phyloP scores from a whole-genome alignment of 192 early-diverging fungal species.

The Gaertneriomyces semiglobifer region DNA sequence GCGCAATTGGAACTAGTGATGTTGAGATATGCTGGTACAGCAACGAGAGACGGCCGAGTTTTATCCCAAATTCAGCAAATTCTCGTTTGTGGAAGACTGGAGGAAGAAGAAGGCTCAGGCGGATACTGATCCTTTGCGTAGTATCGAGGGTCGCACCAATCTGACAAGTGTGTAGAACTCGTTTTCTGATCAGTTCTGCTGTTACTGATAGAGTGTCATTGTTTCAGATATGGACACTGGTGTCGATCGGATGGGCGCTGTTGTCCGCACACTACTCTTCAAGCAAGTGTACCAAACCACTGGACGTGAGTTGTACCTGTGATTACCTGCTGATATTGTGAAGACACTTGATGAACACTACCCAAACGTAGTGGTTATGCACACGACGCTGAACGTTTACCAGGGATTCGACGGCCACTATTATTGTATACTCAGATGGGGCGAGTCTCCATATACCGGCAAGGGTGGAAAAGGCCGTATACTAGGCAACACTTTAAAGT shows the following conservation, averaged over 20 bases:
- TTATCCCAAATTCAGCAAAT: conserved; percentile 27
- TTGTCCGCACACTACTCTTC: conserved; percentile 18
- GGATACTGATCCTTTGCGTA: conserved; percentile 25
- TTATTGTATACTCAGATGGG: conserved; percentile 34
- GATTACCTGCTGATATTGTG: no score
- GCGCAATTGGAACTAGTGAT: background rate
- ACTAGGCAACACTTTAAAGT: conserved; percentile 17
- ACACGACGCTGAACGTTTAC: conserved; percentile 34
- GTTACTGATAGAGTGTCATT: no score
- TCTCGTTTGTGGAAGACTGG: conserved; percentile 39
- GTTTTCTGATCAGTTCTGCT: background rate
- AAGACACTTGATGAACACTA: no score
- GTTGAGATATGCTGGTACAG: background rate
- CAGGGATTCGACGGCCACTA: conserved; percentile 22
- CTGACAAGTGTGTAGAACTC: no score
- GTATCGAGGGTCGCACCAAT: conserved; percentile 11
- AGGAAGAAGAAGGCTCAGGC: conserved; percentile 25
- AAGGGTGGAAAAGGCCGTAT: conserved; percentile 9
- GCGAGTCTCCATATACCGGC: conserved; percentile 24
- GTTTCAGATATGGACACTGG: background rate
- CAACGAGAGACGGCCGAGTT: conserved; percentile 15
- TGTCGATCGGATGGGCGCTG: background rate
- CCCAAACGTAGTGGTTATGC: conserved; percentile 18
- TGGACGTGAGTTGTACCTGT: background rate
- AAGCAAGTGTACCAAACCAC: background rate